Evolutionary conservation across 2,329 filamentous ascomycete genomes (phyloP).

Genomic region (Metarhizium brunneum): DNA sequence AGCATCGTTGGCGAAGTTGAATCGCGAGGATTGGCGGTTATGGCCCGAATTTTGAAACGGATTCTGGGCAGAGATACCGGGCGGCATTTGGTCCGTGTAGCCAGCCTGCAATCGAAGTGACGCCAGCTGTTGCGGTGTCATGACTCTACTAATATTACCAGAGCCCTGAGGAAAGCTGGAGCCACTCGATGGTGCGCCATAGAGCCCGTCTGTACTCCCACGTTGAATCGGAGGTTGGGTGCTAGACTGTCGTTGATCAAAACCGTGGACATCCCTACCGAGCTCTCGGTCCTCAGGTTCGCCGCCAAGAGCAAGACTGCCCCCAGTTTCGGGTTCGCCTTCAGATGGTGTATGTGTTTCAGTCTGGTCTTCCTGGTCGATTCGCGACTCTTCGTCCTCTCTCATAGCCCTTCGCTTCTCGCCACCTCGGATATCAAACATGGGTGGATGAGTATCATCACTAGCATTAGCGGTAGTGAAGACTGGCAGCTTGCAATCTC

Average conservation of each 20-base stretch:
- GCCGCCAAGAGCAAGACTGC: slow-evolving; percentile 80
- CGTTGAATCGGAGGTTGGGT: slow-evolving; percentile 74
- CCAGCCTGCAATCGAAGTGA: slow-evolving; percentile 54
- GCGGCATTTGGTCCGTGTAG: slow-evolving; percentile 52
- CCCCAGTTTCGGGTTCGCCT: slow-evolving; percentile 69
- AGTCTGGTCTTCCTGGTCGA: slow-evolving; percentile 39
- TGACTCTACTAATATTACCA: slow-evolving; percentile 52
- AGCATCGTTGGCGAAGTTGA: slow-evolving; percentile 75
- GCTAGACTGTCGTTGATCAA: slow-evolving; percentile 52
- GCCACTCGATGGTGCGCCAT: slow-evolving; percentile 39
- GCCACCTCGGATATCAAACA: slow-evolving; percentile 78
- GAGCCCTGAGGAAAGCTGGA: slow-evolving; percentile 39
- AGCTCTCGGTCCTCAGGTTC: slow-evolving; percentile 77
- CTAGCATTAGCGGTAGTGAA: slow-evolving; percentile 6
- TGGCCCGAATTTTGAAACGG: slow-evolving; percentile 57
- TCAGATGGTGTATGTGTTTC: slow-evolving; percentile 47
- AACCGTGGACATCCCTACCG: slow-evolving; percentile 38
- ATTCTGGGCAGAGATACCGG: slow-evolving; percentile 41
- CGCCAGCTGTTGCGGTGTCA: slow-evolving; percentile 70
- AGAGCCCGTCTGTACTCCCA: slow-evolving; percentile 41
- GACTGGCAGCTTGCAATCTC: slow-evolving; percentile 24
- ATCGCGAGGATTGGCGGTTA: slow-evolving; percentile 75
- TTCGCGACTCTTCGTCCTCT: slow-evolving; percentile 55
- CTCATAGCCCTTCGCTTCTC: slow-evolving; percentile 70
- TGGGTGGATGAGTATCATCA: slow-evolving; percentile 44